Base-by-base conservation (phyloP, 2,329 filamentous ascomycete genomes). In the Neonectria punicea region DNA sequence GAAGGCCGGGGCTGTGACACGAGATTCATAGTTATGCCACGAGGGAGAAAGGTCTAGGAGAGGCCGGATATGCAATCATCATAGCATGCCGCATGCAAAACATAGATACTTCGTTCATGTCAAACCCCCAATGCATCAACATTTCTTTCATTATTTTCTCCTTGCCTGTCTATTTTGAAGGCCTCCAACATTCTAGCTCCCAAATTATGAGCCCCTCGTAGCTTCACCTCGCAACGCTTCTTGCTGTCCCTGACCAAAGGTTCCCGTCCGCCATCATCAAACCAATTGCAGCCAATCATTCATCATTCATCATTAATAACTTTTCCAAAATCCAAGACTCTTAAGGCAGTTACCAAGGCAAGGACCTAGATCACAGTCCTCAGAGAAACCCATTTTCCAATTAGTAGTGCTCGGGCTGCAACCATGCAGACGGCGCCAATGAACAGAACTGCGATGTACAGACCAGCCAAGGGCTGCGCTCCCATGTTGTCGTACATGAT, bases 401-500 rank as follows among this genome's bases (percentile, higher is more conserved):
- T 64, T 0, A 75, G 67, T 3, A 75, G 63, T 22, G 73, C 71
- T 34, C 77, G 62, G 1, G 74, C 76, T 4, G 74, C 72, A 60
- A 78, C 70, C 28, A 74, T 75, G 16, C 73, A 77, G n/a, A 72
- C 67, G 11, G 74, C 77, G 2, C 79, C 80, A 7, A 80, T 54
- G 8, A 80, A 70, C 5, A 84, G 66, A 5, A 85, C 70, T 0
- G 77, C 82, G 8, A 81, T 78, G 66, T 83, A 83, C 25, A 86
- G 81, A 1, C 81, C 82, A 14, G 84, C 80, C 16, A 85, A 74
- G 1, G 79, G 76, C 61, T 78, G 75, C 1, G 82, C 79, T 0
- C 83, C 83, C 46, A 83, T 80, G 0, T 76, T 76, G 53, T 85
- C 78, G 2, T 86, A 74, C 71, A 85, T 74, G 56, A 82, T 75